Conservation (phyloP, 306 rosid species). For the Pachyrhizus erosus region DNA sequence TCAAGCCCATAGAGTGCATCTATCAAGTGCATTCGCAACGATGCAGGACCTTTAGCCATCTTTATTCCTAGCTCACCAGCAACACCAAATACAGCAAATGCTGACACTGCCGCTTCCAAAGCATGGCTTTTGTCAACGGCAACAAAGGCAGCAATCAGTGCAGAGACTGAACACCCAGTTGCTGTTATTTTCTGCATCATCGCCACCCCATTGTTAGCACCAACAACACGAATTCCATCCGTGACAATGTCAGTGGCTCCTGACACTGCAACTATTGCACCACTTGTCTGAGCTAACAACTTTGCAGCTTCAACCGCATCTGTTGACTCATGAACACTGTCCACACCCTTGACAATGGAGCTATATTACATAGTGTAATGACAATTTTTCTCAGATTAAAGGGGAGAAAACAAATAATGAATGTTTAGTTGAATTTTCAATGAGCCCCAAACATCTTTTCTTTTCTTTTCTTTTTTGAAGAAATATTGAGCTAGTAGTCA, state of each 20-base stretch:
- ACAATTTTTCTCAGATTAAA: constrained; percentile 3
- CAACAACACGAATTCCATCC: constrained; percentile 76
- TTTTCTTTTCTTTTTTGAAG: not conserved
- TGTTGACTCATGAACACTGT: constrained; percentile 75
- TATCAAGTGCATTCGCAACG: constrained; percentile 80
- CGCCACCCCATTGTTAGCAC: constrained; percentile 86
- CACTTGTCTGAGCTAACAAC: constrained; percentile 68
- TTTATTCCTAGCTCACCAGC: constrained; percentile 87
- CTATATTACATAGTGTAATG: constrained; percentile 33
- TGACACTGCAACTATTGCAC: constrained; percentile 83
- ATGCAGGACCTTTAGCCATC: constrained; percentile 83
- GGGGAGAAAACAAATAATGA: not conserved
- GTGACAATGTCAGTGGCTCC: constrained; percentile 87
- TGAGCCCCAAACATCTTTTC: not conserved
- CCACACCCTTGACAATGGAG: constrained; percentile 68
- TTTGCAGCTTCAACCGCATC: constrained; percentile 89
- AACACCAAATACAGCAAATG: constrained; percentile 75
- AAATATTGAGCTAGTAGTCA: not conserved
- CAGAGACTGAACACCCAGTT: constrained; percentile 91
- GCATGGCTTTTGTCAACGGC: constrained; percentile 71
- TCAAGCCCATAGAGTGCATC: constrained; percentile 83
- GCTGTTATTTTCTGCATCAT: constrained; percentile 92
- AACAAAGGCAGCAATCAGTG: constrained; percentile 84
- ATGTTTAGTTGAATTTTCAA: not conserved
- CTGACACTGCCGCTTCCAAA: constrained; percentile 73